These are phyloP conservation scores for Misopates orontium DNA, from an alignment of 257 asterid species.

Conservation along the genomic window DNA sequence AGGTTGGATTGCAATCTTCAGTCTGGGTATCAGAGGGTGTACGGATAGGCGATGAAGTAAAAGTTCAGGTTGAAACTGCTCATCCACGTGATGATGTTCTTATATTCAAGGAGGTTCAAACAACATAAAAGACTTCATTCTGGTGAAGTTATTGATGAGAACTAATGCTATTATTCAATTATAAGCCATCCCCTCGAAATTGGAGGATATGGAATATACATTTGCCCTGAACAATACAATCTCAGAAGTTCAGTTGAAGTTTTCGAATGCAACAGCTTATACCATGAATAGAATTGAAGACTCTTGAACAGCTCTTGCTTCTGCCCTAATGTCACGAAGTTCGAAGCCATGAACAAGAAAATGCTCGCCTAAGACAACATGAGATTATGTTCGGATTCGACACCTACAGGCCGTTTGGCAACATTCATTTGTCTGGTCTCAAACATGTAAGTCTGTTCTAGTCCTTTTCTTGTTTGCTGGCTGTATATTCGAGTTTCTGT, in stretches of 20 bases:
- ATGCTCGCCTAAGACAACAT: background rate
- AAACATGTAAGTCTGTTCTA: constrained; percentile 7
- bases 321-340: background rate
- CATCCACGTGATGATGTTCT: constrained; percentile 88
- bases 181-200: background rate
- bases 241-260: background rate
- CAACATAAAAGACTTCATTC: constrained; percentile 15
- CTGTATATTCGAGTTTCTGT: background rate
- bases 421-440: background rate
- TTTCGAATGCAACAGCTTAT: constrained; percentile 2
- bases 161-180: background rate
- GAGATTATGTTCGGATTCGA: too few species aligned
- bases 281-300: background rate
- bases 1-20: constrained; percentile 89
- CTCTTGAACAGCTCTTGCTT: background rate
- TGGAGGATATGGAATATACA: constrained; percentile 10
- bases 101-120: constrained; percentile 61
- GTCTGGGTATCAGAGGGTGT: constrained; percentile 77
- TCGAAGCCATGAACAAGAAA: background rate
- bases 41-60: constrained; percentile 79
- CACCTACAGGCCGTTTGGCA: background rate
- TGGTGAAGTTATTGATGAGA: background rate
- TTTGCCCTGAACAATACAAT: constrained; percentile 2
- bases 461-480: background rate
- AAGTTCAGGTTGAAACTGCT: constrained; percentile 75